A percentile compares a stretch with the other conserved stretches of the same genome.
Evolutionary conservation across 495 filamentous ascomycete species (phyloP).

Genomic region (Pyronema omphalodes): DNA sequence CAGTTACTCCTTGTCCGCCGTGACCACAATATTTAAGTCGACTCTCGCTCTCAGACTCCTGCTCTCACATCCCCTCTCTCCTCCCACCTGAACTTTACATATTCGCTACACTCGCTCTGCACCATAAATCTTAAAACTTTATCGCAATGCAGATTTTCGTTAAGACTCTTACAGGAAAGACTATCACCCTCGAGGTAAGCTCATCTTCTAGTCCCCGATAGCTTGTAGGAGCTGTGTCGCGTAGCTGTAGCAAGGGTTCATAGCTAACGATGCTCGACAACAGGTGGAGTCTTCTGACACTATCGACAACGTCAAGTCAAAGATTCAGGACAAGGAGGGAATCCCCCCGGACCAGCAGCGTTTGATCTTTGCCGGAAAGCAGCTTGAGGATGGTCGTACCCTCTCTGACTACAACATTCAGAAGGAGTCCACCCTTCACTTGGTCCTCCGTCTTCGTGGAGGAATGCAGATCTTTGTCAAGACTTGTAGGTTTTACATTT

Average conservation of each 20-base stretch:
- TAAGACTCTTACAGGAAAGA: conserved; percentile 24
- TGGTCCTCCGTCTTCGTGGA: conserved; percentile 93
- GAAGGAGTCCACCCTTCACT: conserved; percentile 89
- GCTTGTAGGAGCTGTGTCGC: neutral
- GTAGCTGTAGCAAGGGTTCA: neutral
- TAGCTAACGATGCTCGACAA: neutral
- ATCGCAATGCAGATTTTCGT: conserved; percentile 23
- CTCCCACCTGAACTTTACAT: neutral
- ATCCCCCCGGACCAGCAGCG: conserved; percentile 97
- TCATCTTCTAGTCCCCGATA: neutral
- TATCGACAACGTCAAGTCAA: conserved; percentile 97
- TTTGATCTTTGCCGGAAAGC: conserved; percentile 96
- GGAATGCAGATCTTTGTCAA: conserved; percentile 93
- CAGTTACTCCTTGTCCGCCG: neutral
- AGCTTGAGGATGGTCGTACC: conserved; percentile 91
- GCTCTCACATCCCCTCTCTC: neutral
- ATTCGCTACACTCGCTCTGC: neutral
- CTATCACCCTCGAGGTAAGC: conserved; percentile 21
- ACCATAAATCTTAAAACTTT: neutral
- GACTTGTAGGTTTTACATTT: conserved; percentile 52
- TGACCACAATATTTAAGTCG: neutral
- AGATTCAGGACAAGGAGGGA: conserved; percentile 99
- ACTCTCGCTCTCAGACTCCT: neutral
- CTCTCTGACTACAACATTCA: conserved; percentile 97
- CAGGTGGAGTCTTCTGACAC: conserved; percentile 94